A percentile compares a stretch with the other conserved stretches of the same genome.
Conservation (phyloP, 495 filamentous ascomycete genomes). For the Penicillium antarcticum region DNA sequence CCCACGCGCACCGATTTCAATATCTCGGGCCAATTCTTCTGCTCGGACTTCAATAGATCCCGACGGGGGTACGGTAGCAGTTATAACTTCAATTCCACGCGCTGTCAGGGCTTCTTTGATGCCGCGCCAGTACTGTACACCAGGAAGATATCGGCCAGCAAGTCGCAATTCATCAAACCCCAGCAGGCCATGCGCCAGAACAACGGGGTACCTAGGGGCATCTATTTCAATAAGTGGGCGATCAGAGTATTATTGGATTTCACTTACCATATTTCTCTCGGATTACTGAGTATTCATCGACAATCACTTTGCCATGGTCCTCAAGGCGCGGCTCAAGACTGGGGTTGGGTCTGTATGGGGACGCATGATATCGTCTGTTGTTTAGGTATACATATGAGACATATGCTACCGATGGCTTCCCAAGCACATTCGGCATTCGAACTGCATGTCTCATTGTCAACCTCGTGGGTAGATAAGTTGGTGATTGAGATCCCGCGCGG, state of each 20-base stretch:
- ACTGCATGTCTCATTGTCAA: slow-evolving; percentile 22
- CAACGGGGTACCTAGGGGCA: slow-evolving; percentile 66
- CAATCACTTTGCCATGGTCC: slow-evolving; percentile 64
- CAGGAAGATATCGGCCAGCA: slow-evolving; percentile 65
- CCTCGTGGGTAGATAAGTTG: slow-evolving; percentile 6
- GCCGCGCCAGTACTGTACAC: slow-evolving; percentile 88
- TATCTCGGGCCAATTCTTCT: slow-evolving; percentile 59
- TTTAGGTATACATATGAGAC: slow-evolving; percentile 1
- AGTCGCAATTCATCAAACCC: slow-evolving; percentile 84
- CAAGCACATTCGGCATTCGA: slow-evolving; percentile 1
- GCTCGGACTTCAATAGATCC: slow-evolving; percentile 77
- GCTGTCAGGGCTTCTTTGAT: slow-evolving; percentile 74
- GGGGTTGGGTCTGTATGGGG: slow-evolving; percentile 2
- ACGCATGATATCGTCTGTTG: slow-evolving; percentile 4
- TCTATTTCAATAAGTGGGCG: too few species aligned
- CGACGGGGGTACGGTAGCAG: slow-evolving; percentile 73
- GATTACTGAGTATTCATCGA: slow-evolving; percentile 72
- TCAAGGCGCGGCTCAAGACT: slow-evolving; percentile 56
- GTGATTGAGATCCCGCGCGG: neutral
- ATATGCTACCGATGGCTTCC: neutral
- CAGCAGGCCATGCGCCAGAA: slow-evolving; percentile 86
- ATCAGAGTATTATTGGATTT: neutral
- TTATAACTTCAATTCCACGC: slow-evolving; percentile 76
- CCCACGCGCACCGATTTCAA: slow-evolving; percentile 62
- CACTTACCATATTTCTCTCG: slow-evolving; percentile 64